These are phyloP conservation scores for Vanilla planifolia DNA, from an alignment of 106 monocot genomes.

Conservation along the genomic window DNA sequence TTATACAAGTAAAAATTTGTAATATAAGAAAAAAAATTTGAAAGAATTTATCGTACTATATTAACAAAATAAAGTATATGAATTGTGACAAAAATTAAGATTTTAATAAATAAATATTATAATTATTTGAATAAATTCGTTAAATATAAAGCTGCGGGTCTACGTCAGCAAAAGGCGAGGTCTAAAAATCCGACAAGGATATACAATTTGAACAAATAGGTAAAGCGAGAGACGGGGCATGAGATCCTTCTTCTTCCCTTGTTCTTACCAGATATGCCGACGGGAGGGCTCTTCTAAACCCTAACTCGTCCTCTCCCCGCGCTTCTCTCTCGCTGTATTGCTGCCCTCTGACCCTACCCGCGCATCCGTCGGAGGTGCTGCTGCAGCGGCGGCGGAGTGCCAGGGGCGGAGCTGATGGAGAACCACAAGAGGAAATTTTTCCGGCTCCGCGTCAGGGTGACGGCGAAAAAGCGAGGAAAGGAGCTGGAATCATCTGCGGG, in stretches of 20 bases:
- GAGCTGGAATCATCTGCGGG: conserved; percentile 5
- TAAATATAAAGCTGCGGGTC: too few relatives aligned
- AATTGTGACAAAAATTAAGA: too few relatives aligned
- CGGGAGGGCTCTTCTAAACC: conserved; percentile 1
- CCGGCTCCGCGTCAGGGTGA: conserved; percentile 41
- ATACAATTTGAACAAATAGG: conserved; percentile 7
- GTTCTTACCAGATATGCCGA: not conserved
- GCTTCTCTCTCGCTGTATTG: not conserved
- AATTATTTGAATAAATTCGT: too few relatives aligned
- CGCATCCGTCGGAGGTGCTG: not conserved
- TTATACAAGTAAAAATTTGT: too few relatives aligned
- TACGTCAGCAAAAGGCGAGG: too few relatives aligned
- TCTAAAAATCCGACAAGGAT: too few relatives aligned
- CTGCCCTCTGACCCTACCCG: not conserved
- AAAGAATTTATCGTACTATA: too few relatives aligned
- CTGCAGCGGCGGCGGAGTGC: not conserved
- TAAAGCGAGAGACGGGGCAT: not conserved
- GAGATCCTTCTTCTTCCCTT: not conserved
- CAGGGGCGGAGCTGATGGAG: conserved; percentile 12
- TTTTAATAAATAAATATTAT: too few relatives aligned
- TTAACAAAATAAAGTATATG: too few relatives aligned
- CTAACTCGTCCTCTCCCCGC: not conserved
- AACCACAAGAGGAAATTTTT: conserved; percentile 27
- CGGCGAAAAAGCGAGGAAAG: conserved; percentile 41
- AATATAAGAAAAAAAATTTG: too few relatives aligned